Conservation (phyloP, 441 rosid species). For the Pelargonium cotyledonis region DNA sequence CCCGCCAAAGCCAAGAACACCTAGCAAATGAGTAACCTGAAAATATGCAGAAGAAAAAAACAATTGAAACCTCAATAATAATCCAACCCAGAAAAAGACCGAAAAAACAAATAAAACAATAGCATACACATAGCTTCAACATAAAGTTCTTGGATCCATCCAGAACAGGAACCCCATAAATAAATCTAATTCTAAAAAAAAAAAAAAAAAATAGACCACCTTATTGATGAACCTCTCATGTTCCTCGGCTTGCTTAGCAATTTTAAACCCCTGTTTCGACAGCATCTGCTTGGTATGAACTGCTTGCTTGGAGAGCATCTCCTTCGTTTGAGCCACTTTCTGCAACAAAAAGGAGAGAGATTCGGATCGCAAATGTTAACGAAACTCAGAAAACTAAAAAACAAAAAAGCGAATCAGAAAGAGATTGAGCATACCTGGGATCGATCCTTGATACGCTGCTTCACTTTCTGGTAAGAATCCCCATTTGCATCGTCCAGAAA, state of each 20-base stretch:
- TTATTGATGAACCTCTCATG: slow-evolving; percentile 81
- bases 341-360: slow-evolving; percentile 18
- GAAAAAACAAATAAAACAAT: neutral
- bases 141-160: neutral
- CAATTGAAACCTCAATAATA: neutral
- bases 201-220: slow-evolving; percentile 26
- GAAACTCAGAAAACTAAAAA: neutral
- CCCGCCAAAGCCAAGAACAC: slow-evolving; percentile 89
- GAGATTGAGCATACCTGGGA: slow-evolving; percentile 44
- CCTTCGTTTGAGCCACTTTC: slow-evolving; percentile 82
- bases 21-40: slow-evolving; percentile 83
- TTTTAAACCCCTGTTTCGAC: slow-evolving; percentile 85
- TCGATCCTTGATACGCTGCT: slow-evolving; percentile 53
- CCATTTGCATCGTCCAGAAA: slow-evolving; percentile 37
- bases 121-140: neutral
- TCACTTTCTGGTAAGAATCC: slow-evolving; percentile 36
- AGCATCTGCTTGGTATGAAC: slow-evolving; percentile 69
- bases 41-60: slow-evolving; percentile 10
- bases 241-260: slow-evolving; percentile 89
- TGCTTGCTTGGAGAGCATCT: slow-evolving; percentile 67
- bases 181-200: neutral
- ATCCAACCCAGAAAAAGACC: neutral
- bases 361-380: slow-evolving; percentile 21
- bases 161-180: neutral
- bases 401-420: neutral